A percentile compares a stretch with the other conserved stretches of the same genome.
These are phyloP conservation scores for Leccinum pellstonianum DNA, from an alignment of 768 basidiomycete species.

Conservation along the genomic window DNA sequence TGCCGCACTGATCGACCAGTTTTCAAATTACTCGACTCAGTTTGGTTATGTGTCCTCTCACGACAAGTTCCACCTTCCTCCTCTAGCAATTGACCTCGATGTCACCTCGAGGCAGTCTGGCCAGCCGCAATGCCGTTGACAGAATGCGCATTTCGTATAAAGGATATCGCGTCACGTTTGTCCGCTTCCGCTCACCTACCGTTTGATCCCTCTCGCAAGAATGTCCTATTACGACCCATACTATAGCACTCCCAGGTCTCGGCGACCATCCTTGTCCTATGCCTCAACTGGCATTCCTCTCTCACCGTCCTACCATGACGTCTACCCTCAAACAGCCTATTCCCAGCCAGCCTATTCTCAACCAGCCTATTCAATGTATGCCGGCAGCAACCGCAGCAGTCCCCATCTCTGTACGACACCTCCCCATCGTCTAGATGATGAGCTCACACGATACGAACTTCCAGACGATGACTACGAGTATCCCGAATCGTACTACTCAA, in stretches of 20 bases:
- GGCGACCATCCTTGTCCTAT: slow-evolving; percentile 37
- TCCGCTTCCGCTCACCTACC: slow-evolving; percentile 3
- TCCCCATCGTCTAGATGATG: not conserved
- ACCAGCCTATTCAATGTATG: slow-evolving; percentile 48
- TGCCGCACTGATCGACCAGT: slow-evolving; percentile 11
- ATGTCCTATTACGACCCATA: slow-evolving; percentile 49
- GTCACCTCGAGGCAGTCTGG: slow-evolving; percentile 30
- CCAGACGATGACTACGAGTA: slow-evolving; percentile 54
- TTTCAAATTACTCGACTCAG: slow-evolving; percentile 25
- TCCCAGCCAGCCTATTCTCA: not conserved
- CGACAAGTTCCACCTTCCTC: slow-evolving; percentile 18
- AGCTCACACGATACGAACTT: slow-evolving; percentile 2
- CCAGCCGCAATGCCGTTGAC: slow-evolving; percentile 19
- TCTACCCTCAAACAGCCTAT: not conserved
- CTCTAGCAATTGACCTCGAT: slow-evolving; percentile 20
- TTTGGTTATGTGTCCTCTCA: slow-evolving; percentile 10
- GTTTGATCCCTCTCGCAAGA: slow-evolving; percentile 14
- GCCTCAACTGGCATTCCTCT: slow-evolving; percentile 30
- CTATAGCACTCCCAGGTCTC: slow-evolving; percentile 32
- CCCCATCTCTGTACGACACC: slow-evolving; percentile 42
- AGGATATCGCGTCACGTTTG: not conserved
- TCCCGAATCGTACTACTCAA: slow-evolving; percentile 49
- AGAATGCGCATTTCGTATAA: slow-evolving; percentile 25
- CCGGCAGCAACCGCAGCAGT: slow-evolving; percentile 37
- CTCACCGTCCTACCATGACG: slow-evolving; percentile 42